Evolutionary conservation across 2,329 filamentous ascomycete genomes (phyloP).

Genomic region (Neoarthrinium moseri): DNA sequence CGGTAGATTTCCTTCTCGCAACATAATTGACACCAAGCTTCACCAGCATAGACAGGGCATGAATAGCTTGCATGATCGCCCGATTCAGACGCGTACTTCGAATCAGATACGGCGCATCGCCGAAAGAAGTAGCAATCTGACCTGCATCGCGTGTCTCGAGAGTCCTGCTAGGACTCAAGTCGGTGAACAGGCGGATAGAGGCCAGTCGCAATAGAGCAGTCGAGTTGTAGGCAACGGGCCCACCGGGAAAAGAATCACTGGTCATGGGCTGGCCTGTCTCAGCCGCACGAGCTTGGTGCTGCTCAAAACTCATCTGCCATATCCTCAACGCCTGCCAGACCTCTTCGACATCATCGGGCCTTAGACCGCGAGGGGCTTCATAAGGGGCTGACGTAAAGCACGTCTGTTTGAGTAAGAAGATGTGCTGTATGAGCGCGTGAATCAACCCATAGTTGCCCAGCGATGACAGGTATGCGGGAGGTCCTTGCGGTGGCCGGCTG

Average conservation of each 20-base stretch:
- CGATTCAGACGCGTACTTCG: slow-evolving; percentile 60
- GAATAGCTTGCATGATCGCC: slow-evolving; percentile 66
- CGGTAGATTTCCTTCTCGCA: slow-evolving; percentile 57
- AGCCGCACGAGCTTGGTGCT: slow-evolving; percentile 49
- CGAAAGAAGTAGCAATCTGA: slow-evolving; percentile 60
- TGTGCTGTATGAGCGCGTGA: slow-evolving; percentile 70
- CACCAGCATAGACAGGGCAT: slow-evolving; percentile 66
- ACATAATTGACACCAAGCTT: slow-evolving; percentile 63
- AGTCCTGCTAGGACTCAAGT: slow-evolving; percentile 60
- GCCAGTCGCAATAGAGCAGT: slow-evolving; percentile 60
- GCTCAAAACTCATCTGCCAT: slow-evolving; percentile 61
- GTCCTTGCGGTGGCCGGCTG: slow-evolving; percentile 46
- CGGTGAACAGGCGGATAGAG: slow-evolving; percentile 65
- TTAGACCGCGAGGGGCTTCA: slow-evolving; percentile 48
- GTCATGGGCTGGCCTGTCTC: slow-evolving; percentile 45
- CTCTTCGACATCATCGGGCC: slow-evolving; percentile 55
- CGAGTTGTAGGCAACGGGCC: slow-evolving; percentile 66
- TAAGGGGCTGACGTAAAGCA: slow-evolving; percentile 50
- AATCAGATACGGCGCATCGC: slow-evolving; percentile 55
- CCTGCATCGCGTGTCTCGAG: slow-evolving; percentile 65
- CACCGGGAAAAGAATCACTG: slow-evolving; percentile 52
- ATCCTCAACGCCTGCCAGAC: slow-evolving; percentile 52
- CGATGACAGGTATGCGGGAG: slow-evolving; percentile 52
- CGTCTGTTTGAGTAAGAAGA: slow-evolving; percentile 67
- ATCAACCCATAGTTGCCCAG: slow-evolving; percentile 71